Base-by-base conservation (phyloP, 371 early-diverging fungal species). In the Mortierella sp. region DNA sequence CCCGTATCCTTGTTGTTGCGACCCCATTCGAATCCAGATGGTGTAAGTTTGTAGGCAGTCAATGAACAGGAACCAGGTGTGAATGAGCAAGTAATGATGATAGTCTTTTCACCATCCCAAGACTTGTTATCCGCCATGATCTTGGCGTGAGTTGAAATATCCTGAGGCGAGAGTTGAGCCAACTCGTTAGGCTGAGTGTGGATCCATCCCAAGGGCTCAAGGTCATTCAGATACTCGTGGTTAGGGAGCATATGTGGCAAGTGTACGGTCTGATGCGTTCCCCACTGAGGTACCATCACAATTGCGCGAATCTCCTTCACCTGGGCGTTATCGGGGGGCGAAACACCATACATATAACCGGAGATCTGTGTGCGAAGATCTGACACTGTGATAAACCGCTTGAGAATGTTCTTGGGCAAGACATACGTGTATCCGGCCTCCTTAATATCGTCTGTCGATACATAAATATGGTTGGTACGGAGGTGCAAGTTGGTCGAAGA, bases 121-220 rank as follows among this genome's bases (percentile, higher is more conserved):
- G 89, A 85, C 77, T 92, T 93, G 86, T 94, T 91, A 37, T 96
- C 94, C 12, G 94, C 93, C 82, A 98, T 85, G 56, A 96, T 88
- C 67, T 91, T 91, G 67, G 97, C 92, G 75, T 98, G 99, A 29
- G 92, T 92, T 2, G 96, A 93, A 13, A 96, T 94, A 81, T 97
- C 97, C 78, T 96, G 93, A 23, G 99, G 95, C 64, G 93, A 91
- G 47, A 98, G 87, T 72, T 98, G 95, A 70, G 96, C 90, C 37
- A 95, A 78, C 86, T 97, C 97, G 85, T 94, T 95, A 22, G 98
- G 97, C 86, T 96, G 96, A 19, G 98, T 98, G 80, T 98, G 98
- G 68, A 99, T 93, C 97, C 97, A 97, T 59, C 99, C 99, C 57
- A 99, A 88, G n/a, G 98, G 99, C 79, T 98, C 98, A 58, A 94